phyloP scores from a whole-genome alignment of 2,329 filamentous ascomycete species.

The Fusarium sp. region DNA sequence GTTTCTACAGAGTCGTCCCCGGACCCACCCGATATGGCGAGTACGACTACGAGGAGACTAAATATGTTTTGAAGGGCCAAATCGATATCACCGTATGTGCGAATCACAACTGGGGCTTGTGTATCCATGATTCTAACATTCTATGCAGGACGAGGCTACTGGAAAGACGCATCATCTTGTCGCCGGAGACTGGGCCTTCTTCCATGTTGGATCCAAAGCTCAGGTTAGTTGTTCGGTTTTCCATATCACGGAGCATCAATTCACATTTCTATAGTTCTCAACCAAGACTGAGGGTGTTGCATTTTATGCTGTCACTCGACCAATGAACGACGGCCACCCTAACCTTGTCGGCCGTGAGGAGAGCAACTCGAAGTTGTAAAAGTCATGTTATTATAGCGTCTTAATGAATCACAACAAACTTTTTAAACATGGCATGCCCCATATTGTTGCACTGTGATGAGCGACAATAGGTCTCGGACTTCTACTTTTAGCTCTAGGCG shows the following conservation, averaged over 20 bases:
- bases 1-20: conserved; percentile 34
- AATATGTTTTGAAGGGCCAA: conserved; percentile 35
- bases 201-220: conserved; percentile 36
- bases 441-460: not conserved
- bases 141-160: conserved; percentile 26
- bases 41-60: conserved; percentile 37
- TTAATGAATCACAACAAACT: not conserved
- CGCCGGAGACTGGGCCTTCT: conserved; percentile 39
- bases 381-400: not conserved
- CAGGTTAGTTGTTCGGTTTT: not conserved
- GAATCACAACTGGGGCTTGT: rapidly evolving
- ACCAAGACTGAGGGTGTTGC: conserved; percentile 25
- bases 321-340: conserved; percentile 11
- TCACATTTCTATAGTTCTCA: conserved; percentile 17
- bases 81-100: conserved; percentile 27
- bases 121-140: not conserved
- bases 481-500: too few species aligned
- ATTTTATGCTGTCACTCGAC: conserved; percentile 36
- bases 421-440: rapidly evolving
- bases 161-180: conserved; percentile 37
- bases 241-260: rapidly evolving
- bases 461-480: too few species aligned
- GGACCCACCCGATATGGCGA: conserved; percentile 33
- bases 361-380: conserved; percentile 23
- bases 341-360: conserved; percentile 18